Base-by-base conservation (phyloP, 2,329 filamentous ascomycete species). In the Pleoardoris graminearum region DNA sequence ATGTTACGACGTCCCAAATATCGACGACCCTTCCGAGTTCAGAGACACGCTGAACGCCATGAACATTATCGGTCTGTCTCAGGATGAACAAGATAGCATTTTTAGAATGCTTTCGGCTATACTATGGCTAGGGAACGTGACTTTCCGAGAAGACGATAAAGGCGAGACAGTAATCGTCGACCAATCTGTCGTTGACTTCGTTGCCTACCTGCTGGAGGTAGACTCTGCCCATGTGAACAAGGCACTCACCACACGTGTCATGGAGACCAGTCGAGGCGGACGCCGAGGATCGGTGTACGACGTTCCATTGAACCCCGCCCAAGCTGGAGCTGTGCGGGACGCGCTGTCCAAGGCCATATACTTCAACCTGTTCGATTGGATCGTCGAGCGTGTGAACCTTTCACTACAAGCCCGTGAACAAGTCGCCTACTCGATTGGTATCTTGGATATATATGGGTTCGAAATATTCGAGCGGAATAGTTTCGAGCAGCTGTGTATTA, bases 381-480 rank as follows among this genome's bases (percentile, higher is more conserved):
- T 99, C 60, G 92, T 97, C 17, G 85, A 88, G 65, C 88, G 94
- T 61, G 87, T 97, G 62, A 97, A 97, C 75, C 84, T 87, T 60
- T 96, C 93, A 4, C 77, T 97, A 54, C 87, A 90, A 72, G 89
- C 93, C 17, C 84, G 86, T 57, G 88, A 90, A 43, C 77, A 84
- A 0, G 83, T 92, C 3, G 79, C 85, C 36, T 94, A 97, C 72
- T 90, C 90, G 2, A 94, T 99, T 62, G 94, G 94, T 69, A 97
- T 99, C 69, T 82, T 99, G 61, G 94, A 99, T 81, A 99, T 99
- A 62, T 99, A 99, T 72, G 94, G 94, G 2, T 99, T 99, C 68
- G 94, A 99, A 72, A 99, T 99, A 62, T 99, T 99, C 65, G 92
- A 99, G 63, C 85, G 90, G 67, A 99, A 99, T 78, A 97, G 93